Evolutionary conservation across 345 rosid genomes (phyloP).

Genomic region (Carallia pectinifolia): DNA sequence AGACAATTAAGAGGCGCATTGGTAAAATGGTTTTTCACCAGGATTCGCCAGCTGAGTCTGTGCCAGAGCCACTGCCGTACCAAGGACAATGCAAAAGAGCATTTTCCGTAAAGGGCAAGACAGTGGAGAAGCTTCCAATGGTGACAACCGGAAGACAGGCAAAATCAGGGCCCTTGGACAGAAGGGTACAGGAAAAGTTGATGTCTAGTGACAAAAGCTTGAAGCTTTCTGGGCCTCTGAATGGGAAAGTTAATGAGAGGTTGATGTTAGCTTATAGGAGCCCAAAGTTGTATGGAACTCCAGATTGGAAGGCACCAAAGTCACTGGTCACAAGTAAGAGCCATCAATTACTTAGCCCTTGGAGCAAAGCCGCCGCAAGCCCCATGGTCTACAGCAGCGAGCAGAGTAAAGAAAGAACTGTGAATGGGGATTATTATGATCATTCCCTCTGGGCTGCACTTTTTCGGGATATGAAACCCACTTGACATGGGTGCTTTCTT

Average conservation of each 20-base stretch:
- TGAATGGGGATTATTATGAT: slow-evolving; percentile 32
- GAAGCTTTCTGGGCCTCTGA: slow-evolving; percentile 67
- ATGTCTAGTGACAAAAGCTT: slow-evolving; percentile 26
- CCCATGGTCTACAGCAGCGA: slow-evolving; percentile 30
- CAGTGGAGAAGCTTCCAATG: slow-evolving; percentile 32
- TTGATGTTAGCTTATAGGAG: slow-evolving; percentile 44
- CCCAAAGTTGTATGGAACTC: slow-evolving; percentile 38
- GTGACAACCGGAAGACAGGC: slow-evolving; percentile 37
- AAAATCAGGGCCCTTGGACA: slow-evolving; percentile 72
- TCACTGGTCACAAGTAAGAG: slow-evolving; percentile 28
- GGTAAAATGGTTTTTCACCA: slow-evolving; percentile 40
- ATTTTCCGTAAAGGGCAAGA: slow-evolving; percentile 34
- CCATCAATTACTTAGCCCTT: slow-evolving; percentile 46
- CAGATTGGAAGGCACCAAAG: slow-evolving; percentile 32
- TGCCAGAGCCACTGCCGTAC: slow-evolving; percentile 29
- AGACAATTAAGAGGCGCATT: slow-evolving; percentile 41
- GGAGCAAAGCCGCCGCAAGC: slow-evolving; percentile 42
- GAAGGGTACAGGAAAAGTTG: slow-evolving; percentile 36
- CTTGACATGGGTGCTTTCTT: slow-evolving; percentile 29
- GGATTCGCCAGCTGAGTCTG: slow-evolving; percentile 30
- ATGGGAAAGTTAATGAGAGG: slow-evolving; percentile 49
- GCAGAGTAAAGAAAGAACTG: slow-evolving; percentile 19
- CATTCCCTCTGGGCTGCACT: slow-evolving; percentile 56
- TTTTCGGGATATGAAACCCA: slow-evolving; percentile 81
- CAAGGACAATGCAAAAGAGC: slow-evolving; percentile 24